These are phyloP conservation scores for Amanita molliuscula DNA, from an alignment of 768 basidiomycete species.

Conservation along the genomic window DNA sequence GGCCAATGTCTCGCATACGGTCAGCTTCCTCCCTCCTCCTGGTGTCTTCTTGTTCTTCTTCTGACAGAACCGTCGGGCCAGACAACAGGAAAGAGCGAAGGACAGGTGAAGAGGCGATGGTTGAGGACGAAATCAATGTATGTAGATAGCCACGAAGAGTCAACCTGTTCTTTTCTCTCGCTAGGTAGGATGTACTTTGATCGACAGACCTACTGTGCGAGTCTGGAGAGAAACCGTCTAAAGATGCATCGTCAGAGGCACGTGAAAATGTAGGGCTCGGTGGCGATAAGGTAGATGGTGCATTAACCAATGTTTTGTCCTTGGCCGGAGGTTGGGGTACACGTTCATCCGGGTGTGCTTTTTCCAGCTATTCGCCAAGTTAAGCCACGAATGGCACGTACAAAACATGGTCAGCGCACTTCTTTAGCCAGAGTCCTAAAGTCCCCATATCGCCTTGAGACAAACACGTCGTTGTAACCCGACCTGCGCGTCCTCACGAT, in stretches of 20 bases:
- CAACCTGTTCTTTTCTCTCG: conserved; percentile 90
- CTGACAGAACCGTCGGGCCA: conserved; percentile 55
- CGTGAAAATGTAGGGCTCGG: conserved; percentile 14
- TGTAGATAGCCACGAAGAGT: conserved; percentile 93
- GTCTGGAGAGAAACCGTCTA: conserved; percentile 1
- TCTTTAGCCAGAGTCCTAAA: conserved; percentile 84
- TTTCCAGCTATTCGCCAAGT: conserved; percentile 52
- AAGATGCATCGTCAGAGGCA: conserved; percentile 8
- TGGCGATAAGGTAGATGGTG: conserved; percentile 24
- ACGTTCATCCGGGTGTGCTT: conserved; percentile 75
- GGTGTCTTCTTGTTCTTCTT: conserved; percentile 73
- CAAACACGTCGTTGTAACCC: conserved; percentile 67
- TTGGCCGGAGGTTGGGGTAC: conserved; percentile 81
- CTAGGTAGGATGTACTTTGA: conserved; percentile 36
- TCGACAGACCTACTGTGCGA: neutral
- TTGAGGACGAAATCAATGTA: conserved; percentile 55
- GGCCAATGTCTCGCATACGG: conserved; percentile 74
- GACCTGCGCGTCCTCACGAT: conserved; percentile 80
- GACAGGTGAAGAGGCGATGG: conserved; percentile 79
- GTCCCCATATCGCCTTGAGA: conserved; percentile 91
- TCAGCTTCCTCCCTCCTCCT: conserved; percentile 82
- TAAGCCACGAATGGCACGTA: conserved; percentile 7
- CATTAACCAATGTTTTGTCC: conserved; percentile 64
- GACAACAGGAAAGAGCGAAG: conserved; percentile 79
- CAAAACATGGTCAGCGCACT: conserved; percentile 27